Base-by-base conservation (phyloP, 192 early-diverging fungal genomes). In the Hyaloraphidium curvatum region DNA sequence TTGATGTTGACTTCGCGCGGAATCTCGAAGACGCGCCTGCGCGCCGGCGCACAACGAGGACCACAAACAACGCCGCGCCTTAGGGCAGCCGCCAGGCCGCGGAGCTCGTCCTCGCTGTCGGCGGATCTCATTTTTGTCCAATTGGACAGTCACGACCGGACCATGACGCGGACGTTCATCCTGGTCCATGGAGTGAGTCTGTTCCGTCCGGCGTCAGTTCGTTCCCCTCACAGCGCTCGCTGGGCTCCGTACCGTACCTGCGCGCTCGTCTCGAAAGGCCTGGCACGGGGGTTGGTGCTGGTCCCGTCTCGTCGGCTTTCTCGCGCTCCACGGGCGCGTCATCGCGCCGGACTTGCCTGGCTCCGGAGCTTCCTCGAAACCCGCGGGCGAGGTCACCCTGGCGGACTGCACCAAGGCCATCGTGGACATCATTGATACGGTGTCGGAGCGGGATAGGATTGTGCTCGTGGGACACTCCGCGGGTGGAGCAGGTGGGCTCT, bases 211-310 rank as follows among this genome's bases (percentile, higher is more conserved):
- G 17, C 17, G 35, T 13, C 35, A 13, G 11, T 17, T 13, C 35
- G 35, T 11, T 37, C 11, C 11, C 11, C 35, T 37, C 17, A 17
- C 35, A 17, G 17, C 17, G 11, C 35, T 37, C 11, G 17, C 35
- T 37, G 11, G 35, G 35, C 11, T 17, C 35, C 11, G 17, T 37
- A 13, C 11, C 35, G 35, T 13, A 37, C 17, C 35, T 37, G 11
- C 35, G 35, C 35, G 11, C 35, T 17, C 35, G 17, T 17, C 11
- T 37, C 11, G 11, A 11, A 37, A 48, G 43, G 43, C 43, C 43
- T 48, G 43, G 43, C 43, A 48, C 43, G 43, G 43, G 11, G 43
- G 14, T 22, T 48, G 43, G 43, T 48, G 43, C 43, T 48, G 43
- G 43, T 48, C 43, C 23, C 43, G 43, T 7, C 43, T 48, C 4